Evolutionary conservation across 139 green algal species (phyloP).

Genomic region (Tetradesmus obliquus): DNA sequence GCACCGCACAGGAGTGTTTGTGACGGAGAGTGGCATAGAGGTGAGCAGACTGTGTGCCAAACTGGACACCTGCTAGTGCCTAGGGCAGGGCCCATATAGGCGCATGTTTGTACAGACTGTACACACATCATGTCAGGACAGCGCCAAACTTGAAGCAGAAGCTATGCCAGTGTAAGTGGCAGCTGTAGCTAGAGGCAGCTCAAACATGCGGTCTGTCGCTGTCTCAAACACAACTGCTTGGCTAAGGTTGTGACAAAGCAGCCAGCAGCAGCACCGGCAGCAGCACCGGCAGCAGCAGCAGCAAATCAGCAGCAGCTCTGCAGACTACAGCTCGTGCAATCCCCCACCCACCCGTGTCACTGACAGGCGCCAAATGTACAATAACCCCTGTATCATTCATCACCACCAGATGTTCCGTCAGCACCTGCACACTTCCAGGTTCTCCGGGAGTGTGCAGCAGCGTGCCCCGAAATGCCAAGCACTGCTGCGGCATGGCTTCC

Average conservation of each 20-base stretch:
- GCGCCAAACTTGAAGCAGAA: too few relatives aligned
- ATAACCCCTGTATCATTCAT: slow-evolving; percentile 6
- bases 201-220: too few relatives aligned
- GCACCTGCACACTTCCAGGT: neutral
- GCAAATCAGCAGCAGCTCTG: neutral
- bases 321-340: neutral
- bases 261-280: neutral
- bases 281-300: neutral
- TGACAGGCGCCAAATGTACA: neutral
- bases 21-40: too few relatives aligned
- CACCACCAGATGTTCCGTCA: neutral
- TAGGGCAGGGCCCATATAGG: too few relatives aligned
- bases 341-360: neutral
- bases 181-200: too few relatives aligned
- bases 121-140: too few relatives aligned
- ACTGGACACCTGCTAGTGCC: too few relatives aligned
- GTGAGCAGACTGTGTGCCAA: too few relatives aligned
- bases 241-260: too few relatives aligned
- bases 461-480: slow-evolving; percentile 25
- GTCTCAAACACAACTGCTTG: too few relatives aligned
- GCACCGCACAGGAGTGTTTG: neutral
- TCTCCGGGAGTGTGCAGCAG: slow-evolving; percentile 21
- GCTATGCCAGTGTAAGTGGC: too few relatives aligned
- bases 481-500: neutral
- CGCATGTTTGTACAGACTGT: too few relatives aligned